Percentiles rank a stretch among this genome's conserved stretches.
phyloP scores from a whole-genome alignment of 495 filamentous ascomycete species.

The Talaromyces ruber region DNA sequence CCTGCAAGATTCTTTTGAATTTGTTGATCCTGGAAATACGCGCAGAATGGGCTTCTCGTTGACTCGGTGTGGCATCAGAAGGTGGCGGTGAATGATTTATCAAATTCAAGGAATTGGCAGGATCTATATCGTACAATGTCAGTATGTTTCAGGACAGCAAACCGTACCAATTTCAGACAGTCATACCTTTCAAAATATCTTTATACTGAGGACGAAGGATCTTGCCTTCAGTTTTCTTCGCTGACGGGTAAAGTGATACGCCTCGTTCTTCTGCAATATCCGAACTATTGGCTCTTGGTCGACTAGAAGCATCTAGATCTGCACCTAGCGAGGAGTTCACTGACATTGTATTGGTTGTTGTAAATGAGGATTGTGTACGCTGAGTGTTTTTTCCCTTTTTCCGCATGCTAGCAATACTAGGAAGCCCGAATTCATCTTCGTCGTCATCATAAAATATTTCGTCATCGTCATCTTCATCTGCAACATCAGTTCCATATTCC shows the following conservation, averaged over 20 bases:
- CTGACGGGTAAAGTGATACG: constrained; percentile 76
- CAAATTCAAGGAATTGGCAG: constrained; percentile 88
- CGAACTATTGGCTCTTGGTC: constrained; percentile 61
- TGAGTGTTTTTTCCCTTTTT: constrained; percentile 49
- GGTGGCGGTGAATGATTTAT: constrained; percentile 79
- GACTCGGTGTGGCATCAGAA: constrained; percentile 67
- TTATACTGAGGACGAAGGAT: constrained; percentile 96
- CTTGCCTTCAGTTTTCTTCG: constrained; percentile 85
- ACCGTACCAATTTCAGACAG: not conserved
- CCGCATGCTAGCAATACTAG: constrained; percentile 82
- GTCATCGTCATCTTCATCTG: constrained; percentile 48
- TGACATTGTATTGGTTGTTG: constrained; percentile 34
- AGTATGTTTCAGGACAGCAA: not conserved
- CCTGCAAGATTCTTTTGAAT: constrained; percentile 91
- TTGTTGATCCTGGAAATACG: constrained; percentile 95
- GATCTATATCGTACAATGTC: constrained; percentile 46
- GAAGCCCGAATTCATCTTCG: constrained; percentile 90
- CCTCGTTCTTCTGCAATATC: constrained; percentile 88
- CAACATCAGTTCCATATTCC: constrained; percentile 46
- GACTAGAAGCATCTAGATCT: constrained; percentile 24
- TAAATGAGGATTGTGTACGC: constrained; percentile 13
- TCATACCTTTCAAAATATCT: constrained; percentile 71
- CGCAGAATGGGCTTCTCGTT: constrained; percentile 77
- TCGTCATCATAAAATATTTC: constrained; percentile 75
- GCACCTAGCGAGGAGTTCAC: constrained; percentile 24